Base-by-base conservation (phyloP, 2,329 filamentous ascomycete genomes). In the Fusarium sublunatum region DNA sequence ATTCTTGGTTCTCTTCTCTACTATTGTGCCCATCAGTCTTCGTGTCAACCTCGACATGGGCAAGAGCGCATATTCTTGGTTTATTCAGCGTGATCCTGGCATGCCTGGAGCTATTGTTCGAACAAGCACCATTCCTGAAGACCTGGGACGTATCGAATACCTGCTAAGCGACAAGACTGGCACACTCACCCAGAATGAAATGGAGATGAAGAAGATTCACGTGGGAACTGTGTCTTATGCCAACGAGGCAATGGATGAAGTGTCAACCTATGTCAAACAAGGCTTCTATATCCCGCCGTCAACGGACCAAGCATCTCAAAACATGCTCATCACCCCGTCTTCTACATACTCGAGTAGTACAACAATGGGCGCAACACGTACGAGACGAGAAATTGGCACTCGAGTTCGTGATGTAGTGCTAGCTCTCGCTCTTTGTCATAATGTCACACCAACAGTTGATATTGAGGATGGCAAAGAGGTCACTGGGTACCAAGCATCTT, bases 181-280 rank as follows among this genome's bases (percentile, higher is more conserved):
- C n/a, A 99, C 95, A 2, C 77, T 99, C 58, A 99, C 95, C 1
- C 93, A 98, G 69, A 99, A 99, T 72, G 92, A 97, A 72, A 97
- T 97, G 93, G 94, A 97, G 73, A 90, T 99, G 84, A 97, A 96
- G 74, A 99, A 99, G 78, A 94, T 99, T 6, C 96, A 99, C 72
- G 92, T 99, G 49, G 95, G 96, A 9, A 99, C 95, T 9, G 95
- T 98, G 2, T 98, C 94, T 2, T 99, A 99, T 72, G 95, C 94
- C 31, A 97, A 97, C 69, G 95, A 99, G 73, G 94, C 95, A 9
- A 99, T 99, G 95, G 95, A 98, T 68, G 96, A 99, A 78, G 95
- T 99, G 11, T 81, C 87, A 11, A 86, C 91, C 0, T 97, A 97
- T 73, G 86, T 99, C 46, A 88, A 85, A 62, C 93, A 97, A 74